Conservation (phyloP, 1,284 basidiomycete genomes). For the Hemileia vastatrix region DNA sequence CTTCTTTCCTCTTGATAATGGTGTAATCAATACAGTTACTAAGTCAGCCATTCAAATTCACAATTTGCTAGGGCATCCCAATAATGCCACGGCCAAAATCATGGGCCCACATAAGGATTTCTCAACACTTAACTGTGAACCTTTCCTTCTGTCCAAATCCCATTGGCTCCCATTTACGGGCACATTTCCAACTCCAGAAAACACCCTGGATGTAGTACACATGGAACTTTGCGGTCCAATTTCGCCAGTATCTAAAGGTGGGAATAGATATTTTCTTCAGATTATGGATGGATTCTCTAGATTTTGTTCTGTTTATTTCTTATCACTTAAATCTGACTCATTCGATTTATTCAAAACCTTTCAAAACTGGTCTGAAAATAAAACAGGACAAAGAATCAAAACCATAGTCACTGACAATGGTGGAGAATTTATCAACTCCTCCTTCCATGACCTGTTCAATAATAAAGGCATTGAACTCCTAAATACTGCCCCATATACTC, state of each 20-base stretch:
- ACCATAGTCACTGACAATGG: constrained; percentile 15
- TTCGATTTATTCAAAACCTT: no score
- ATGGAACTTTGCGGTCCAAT: constrained; percentile 17
- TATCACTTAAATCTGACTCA: background rate
- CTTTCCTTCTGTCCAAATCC: constrained; percentile 5
- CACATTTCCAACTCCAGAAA: background rate
- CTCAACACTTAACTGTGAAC: background rate
- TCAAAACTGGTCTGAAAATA: no score
- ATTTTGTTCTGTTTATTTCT: constrained; percentile 1
- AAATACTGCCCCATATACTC: constrained; percentile 4
- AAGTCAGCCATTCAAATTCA: no score
- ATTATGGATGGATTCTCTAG: constrained; percentile 1
- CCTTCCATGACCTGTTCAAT: background rate
- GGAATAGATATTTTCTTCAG: constrained; percentile 7
- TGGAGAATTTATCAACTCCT: background rate
- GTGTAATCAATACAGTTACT: no score
- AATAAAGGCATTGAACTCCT: background rate
- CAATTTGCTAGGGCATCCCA: constrained; percentile 3
- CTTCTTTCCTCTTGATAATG: no score
- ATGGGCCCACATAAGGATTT: no score
- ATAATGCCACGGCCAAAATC: no score
- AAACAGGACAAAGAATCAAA: no score
- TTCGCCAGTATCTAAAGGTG: background rate
- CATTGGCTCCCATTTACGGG: background rate
- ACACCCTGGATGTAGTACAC: background rate